Evolutionary conservation across 306 rosid species (phyloP).

Genomic region (Lathyrus sativus): DNA sequence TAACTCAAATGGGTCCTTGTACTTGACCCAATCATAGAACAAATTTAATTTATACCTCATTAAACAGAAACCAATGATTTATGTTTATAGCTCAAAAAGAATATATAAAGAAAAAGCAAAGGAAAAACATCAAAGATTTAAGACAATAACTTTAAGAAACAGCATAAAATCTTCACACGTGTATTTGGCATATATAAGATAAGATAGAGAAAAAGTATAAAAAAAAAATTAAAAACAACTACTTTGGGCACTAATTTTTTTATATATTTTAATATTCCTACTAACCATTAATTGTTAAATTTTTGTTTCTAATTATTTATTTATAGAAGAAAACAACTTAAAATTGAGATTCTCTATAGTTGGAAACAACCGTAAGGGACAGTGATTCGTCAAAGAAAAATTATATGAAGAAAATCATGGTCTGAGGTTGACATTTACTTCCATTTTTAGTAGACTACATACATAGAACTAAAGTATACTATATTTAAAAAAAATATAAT

Average conservation of each 20-base stretch:
- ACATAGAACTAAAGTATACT: not conserved
- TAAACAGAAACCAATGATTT: constrained; percentile 31
- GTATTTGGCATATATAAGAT: constrained; percentile 22
- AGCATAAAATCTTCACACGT: constrained; percentile 29
- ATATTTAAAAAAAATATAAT: not conserved
- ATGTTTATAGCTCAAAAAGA: constrained; percentile 25
- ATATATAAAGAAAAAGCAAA: not conserved
- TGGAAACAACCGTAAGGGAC: not conserved
- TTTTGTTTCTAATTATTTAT: not conserved
- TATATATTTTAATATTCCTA: not conserved
- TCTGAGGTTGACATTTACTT: not conserved
- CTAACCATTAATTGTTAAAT: not conserved
- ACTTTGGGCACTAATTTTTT: not conserved
- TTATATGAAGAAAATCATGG: not conserved
- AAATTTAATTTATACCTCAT: constrained; percentile 37
- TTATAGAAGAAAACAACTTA: not conserved
- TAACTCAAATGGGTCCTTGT: constrained; percentile 35
- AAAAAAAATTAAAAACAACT: not conserved
- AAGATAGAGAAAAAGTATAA: not conserved
- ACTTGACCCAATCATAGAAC: constrained; percentile 42
- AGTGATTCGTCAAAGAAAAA: not conserved
- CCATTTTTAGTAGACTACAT: not conserved
- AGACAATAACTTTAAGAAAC: constrained; percentile 2
- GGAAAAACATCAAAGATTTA: constrained; percentile 25
- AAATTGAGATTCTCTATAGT: not conserved